Evolutionary conservation across 257 asterid species (phyloP), one percentile per base, ranked within the genome.

Genomic region (Striga asiatica): DNA sequence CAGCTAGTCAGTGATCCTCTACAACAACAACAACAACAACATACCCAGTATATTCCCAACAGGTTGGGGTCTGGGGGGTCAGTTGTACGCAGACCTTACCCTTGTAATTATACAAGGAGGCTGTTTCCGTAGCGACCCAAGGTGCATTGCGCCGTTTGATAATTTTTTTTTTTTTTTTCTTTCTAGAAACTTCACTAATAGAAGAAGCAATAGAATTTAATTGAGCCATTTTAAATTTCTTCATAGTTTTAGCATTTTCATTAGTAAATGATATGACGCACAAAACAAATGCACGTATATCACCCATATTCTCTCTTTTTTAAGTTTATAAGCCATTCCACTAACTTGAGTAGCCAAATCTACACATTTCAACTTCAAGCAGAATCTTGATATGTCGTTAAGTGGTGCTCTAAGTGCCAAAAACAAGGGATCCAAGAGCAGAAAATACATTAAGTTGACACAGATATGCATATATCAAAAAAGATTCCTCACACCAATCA

Each of bases 401-500:
- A 43, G 53, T 54, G 32, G 37, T 39, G 10, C 49, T 38, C 41
- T n/a, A 17, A 19, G 35, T 9, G 48, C 28, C 14, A 35, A 46
- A 20, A 51, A 20, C 50, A 25, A n/a, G 29, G 58, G 38, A 21
- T 37, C 32, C 57, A 57, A 53, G 65, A 32, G 41, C 49, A 39
- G 18, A 24, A 56, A 64, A 38, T 39, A n/a, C 29, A 39, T 34
- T 41, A 41, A 54, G 53, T 41, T 18, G 57, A 10, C 34, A 35
- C 6, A 42, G 45, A 38, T 31, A 46, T 7, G 3, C 13, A 35
- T 38, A 19, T 42, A 46, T 31, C 34, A 39, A 18, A 32, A 11
- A 6, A 64, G 29, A 31, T 29, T 56, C 49, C 25, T 22, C 48
- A 63, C 61, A 65, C 20, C 21, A 51, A 64, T 16, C 28, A 45